phyloP scores from a whole-genome alignment of 75 land plant genomes.

The Picea sitchensis region DNA sequence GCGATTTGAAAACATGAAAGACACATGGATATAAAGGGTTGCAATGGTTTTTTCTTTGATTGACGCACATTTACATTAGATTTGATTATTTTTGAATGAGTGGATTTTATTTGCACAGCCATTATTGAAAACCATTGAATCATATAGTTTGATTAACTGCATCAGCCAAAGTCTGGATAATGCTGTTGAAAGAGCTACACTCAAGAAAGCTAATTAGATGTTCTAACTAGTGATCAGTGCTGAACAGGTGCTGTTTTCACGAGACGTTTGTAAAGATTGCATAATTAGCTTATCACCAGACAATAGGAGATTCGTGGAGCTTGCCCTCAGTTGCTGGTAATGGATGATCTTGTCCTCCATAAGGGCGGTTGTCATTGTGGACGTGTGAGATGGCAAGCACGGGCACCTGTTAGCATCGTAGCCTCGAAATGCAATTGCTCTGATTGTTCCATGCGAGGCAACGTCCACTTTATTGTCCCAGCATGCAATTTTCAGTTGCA shows the following conservation, averaged over 20 bases:
- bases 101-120: background rate
- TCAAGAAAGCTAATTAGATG: background rate
- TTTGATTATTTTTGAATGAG: background rate
- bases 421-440: slow-evolving; percentile 89
- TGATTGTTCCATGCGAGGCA: slow-evolving; percentile 78
- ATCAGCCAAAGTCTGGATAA: background rate
- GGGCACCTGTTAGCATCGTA: slow-evolving; percentile 54
- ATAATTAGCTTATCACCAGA: background rate
- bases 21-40: background rate
- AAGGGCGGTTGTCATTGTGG: slow-evolving; percentile 90
- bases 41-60: background rate
- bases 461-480: slow-evolving; percentile 79
- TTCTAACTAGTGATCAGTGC: background rate
- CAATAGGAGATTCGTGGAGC: background rate
- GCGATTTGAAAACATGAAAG: background rate
- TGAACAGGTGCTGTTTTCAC: background rate
- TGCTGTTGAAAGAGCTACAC: background rate
- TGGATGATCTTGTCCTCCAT: slow-evolving; percentile 48
- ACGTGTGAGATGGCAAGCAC: slow-evolving; percentile 65
- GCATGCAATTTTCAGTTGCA: slow-evolving; percentile 46
- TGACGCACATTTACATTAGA: background rate
- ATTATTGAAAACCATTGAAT: background rate
- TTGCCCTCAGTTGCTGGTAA: background rate
- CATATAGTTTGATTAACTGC: background rate
- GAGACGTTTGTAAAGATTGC: background rate